A percentile compares a stretch with the other conserved stretches of the same genome.
phyloP scores from a whole-genome alignment of 2,329 filamentous ascomycete genomes.

The Diaporthe eres region DNA sequence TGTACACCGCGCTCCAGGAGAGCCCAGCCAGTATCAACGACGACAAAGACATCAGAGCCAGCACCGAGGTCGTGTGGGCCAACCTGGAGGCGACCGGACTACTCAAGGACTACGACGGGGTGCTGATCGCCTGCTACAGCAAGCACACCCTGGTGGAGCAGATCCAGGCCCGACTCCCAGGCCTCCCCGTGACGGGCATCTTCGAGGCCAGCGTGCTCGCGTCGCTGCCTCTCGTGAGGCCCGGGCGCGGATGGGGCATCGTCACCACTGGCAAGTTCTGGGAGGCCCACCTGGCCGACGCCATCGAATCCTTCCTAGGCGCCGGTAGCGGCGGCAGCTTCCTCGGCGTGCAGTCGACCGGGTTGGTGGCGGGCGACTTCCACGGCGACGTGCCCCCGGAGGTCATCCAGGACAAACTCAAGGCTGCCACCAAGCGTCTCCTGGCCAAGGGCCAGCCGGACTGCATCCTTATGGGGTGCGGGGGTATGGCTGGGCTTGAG shows the following conservation, averaged over 20 bases:
- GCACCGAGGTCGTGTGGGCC: conserved; percentile 72
- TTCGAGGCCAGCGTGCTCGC: conserved; percentile 86
- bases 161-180: conserved; percentile 55
- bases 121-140: conserved; percentile 91
- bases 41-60: conserved; percentile 75
- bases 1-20: conserved; percentile 75
- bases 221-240: conserved; percentile 67
- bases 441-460: conserved; percentile 69
- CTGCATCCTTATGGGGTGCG: conserved; percentile 88
- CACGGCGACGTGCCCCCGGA: conserved; percentile 77
- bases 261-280: conserved; percentile 90
- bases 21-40: conserved; percentile 85
- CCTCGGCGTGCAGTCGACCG: conserved; percentile 86
- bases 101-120: conserved; percentile 74
- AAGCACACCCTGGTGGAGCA: conserved; percentile 81
- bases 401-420: conserved; percentile 76
- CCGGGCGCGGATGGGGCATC: conserved; percentile 78
- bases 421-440: conserved; percentile 77
- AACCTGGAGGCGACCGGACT: conserved; percentile 59
- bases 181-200: conserved; percentile 79
- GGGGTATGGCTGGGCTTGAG: conserved; percentile 91
- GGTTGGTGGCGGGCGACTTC: conserved; percentile 83
- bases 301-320: conserved; percentile 76
- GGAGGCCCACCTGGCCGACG: conserved; percentile 79
- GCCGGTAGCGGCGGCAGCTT: conserved; percentile 62